These are phyloP conservation scores for Pseudogymnoascus sp. DNA, from an alignment of 2,329 filamentous ascomycete genomes.

Conservation along the genomic window DNA sequence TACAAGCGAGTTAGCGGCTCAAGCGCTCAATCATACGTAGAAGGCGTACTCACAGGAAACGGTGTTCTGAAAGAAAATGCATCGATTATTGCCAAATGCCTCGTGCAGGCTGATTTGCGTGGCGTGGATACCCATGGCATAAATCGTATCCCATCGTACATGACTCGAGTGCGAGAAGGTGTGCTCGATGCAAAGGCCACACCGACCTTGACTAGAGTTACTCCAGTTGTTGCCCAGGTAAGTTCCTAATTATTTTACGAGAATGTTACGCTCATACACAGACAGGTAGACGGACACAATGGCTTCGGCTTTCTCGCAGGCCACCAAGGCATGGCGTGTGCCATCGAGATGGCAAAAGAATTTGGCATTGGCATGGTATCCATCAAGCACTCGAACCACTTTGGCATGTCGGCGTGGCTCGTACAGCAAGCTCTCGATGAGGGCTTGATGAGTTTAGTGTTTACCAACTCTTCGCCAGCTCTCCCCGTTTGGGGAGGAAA, in stretches of 20 bases:
- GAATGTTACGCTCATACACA: constrained; percentile 32
- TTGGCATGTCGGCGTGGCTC: constrained; percentile 75
- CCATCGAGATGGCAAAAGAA: constrained; percentile 56
- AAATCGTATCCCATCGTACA: constrained; percentile 71
- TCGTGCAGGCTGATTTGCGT: constrained; percentile 67
- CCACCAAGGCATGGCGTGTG: constrained; percentile 55
- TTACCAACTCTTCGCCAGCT: constrained; percentile 29
- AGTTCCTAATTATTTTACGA: neutral
- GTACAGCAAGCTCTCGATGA: constrained; percentile 70
- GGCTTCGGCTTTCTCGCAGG: constrained; percentile 70
- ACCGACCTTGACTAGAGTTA: constrained; percentile 53
- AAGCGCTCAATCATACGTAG: constrained; percentile 35
- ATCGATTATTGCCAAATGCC: constrained; percentile 56
- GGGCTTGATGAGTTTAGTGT: constrained; percentile 50
- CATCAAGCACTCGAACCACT: constrained; percentile 72
- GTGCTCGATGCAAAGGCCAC: constrained; percentile 55
- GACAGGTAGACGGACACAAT: constrained; percentile 49
- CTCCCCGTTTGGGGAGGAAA: constrained; percentile 30
- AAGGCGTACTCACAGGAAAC: constrained; percentile 51
- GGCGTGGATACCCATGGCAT: constrained; percentile 75
- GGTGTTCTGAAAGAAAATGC: constrained; percentile 54
- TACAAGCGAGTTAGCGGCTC: neutral
- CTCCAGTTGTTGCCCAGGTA: constrained; percentile 63
- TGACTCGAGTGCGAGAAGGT: constrained; percentile 62
- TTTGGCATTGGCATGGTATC: constrained; percentile 70